Evolutionary conservation across 139 green algal species (phyloP).

Genomic region (Tetraselmis striata): DNA sequence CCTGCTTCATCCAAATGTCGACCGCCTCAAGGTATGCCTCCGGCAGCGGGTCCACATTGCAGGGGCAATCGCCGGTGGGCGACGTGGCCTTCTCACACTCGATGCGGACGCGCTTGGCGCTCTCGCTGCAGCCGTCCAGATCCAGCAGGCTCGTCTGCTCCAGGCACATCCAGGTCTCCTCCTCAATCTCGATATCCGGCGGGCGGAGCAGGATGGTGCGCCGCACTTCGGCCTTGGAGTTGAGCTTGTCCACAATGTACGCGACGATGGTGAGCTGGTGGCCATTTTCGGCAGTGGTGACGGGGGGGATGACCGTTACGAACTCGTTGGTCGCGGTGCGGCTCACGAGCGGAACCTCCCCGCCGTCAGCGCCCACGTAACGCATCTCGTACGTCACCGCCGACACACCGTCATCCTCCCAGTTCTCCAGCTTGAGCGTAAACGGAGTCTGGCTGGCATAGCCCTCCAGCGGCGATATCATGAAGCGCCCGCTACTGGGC

Average conservation of each 20-base stretch:
- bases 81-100: not conserved
- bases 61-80: not conserved
- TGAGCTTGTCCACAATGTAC: slow-evolving; percentile 15
- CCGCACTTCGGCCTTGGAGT: slow-evolving; percentile 9
- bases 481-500: slow-evolving; percentile 12
- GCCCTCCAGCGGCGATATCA: slow-evolving; percentile 8
- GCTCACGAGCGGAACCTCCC: slow-evolving; percentile 11
- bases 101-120: not conserved
- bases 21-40: not conserved
- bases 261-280: slow-evolving; percentile 9
- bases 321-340: not conserved
- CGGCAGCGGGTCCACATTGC: not conserved
- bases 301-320: slow-evolving; percentile 1
- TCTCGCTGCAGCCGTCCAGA: not conserved
- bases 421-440: slow-evolving; percentile 12
- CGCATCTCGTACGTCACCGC: slow-evolving; percentile 12
- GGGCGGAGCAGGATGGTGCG: not conserved
- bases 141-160: not conserved
- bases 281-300: not conserved
- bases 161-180: not conserved
- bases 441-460: slow-evolving; percentile 7
- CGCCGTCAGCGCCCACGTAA: slow-evolving; percentile 7
- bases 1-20: not conserved
- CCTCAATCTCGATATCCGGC: not conserved
- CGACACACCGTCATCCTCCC: slow-evolving; percentile 16